These are phyloP conservation scores for Aspergillus ochraceus DNA, from an alignment of 2,329 filamentous ascomycete genomes.

Conservation along the genomic window DNA sequence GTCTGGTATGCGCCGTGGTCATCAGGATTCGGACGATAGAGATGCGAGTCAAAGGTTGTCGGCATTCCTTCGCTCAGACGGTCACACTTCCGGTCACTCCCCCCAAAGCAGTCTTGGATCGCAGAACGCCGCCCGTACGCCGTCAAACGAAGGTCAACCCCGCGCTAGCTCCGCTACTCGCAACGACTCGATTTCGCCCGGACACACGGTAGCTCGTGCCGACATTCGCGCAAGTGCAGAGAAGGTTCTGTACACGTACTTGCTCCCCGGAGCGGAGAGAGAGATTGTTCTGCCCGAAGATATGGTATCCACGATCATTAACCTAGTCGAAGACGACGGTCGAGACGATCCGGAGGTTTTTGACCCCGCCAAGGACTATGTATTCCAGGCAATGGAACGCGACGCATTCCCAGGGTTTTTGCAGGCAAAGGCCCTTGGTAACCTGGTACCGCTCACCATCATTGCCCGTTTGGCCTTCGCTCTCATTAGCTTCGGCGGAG, in stretches of 20 bases:
- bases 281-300: conserved; percentile 90
- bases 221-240: conserved; percentile 93
- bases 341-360: conserved; percentile 97
- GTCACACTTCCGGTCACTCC: conserved; percentile 49
- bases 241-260: conserved; percentile 97
- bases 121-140: conserved; percentile 39
- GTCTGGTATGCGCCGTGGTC: conserved; percentile 56
- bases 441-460: conserved; percentile 87
- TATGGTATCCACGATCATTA: conserved; percentile 82
- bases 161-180: conserved; percentile 62
- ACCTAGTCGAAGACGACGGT: conserved; percentile 83
- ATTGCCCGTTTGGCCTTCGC: conserved; percentile 83
- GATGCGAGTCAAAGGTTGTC: conserved; percentile 88
- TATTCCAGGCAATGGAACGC: conserved; percentile 99
- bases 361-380: conserved; percentile 96
- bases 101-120: conserved; percentile 56
- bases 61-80: conserved; percentile 72
- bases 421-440: conserved; percentile 90
- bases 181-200: conserved; percentile 78
- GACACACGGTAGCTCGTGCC: conserved; percentile 78
- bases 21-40: conserved; percentile 67
- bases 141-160: conserved; percentile 49
- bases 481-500: conserved; percentile 82
- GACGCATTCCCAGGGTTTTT: conserved; percentile 98
- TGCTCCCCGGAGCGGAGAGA: conserved; percentile 90